phyloP scores from a whole-genome alignment of 106 monocot species.

The Dactylorhiza incarnata region DNA sequence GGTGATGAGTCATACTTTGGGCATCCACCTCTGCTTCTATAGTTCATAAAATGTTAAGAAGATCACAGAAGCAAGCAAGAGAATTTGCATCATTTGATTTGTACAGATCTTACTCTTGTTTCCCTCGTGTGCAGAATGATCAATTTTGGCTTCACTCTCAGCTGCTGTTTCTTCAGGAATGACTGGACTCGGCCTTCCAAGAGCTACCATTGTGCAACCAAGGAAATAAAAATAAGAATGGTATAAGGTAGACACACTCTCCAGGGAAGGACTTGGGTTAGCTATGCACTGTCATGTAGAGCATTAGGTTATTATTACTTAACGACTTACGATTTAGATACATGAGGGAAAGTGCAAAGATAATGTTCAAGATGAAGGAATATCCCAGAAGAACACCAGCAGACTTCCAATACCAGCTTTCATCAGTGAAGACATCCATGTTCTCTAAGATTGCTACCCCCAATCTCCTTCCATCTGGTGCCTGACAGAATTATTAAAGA shows the following conservation, averaged over 20 bases:
- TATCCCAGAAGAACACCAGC: constrained; percentile 46
- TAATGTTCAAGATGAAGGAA: constrained; percentile 45
- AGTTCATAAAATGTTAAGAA: background rate
- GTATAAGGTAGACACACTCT: background rate
- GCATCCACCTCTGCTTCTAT: constrained; percentile 23
- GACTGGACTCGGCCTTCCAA: constrained; percentile 43
- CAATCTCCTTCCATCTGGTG: constrained; percentile 27
- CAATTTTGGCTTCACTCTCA: constrained; percentile 32
- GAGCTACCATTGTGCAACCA: constrained; percentile 25
- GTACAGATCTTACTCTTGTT: constrained; percentile 23
- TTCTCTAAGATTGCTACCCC: constrained; percentile 40
- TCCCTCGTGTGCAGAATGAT: constrained; percentile 9
- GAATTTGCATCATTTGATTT: background rate
- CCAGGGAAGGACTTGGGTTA: background rate
- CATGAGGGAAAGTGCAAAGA: constrained; percentile 43
- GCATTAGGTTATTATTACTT: background rate
- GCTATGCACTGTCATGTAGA: background rate
- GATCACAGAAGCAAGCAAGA: background rate
- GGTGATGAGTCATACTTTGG: background rate
- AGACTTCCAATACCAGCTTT: constrained; percentile 64
- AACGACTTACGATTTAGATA: constrained; percentile 52
- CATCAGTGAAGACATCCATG: constrained; percentile 13
- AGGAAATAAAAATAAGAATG: background rate
- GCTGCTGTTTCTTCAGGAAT: constrained; percentile 40
- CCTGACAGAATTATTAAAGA: background rate